Evolutionary conservation across 2,329 filamentous ascomycete species (phyloP).

Genomic region (Graphiopsis chlorocephala): DNA sequence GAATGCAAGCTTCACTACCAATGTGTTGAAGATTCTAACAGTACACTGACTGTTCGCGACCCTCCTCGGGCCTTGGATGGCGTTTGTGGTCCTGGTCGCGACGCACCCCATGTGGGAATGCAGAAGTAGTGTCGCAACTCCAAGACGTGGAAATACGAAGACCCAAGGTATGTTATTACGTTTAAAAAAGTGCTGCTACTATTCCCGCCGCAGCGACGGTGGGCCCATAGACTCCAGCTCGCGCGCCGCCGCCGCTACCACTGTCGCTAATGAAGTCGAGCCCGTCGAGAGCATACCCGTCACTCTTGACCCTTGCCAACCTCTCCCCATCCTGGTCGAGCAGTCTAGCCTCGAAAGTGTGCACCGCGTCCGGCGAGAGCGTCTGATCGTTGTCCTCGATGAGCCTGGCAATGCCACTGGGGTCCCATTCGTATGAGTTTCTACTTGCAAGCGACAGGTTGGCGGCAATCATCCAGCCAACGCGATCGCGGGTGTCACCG

Average conservation of each 20-base stretch:
- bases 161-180: background rate
- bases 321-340: background rate
- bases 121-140: too few relatives aligned
- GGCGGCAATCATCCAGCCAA: background rate
- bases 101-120: too few relatives aligned
- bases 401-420: background rate
- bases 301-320: background rate
- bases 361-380: background rate
- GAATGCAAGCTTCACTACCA: too few relatives aligned
- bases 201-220: background rate
- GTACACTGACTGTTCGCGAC: too few relatives aligned
- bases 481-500: background rate
- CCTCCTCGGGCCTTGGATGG: too few relatives aligned
- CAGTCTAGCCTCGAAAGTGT: conserved; percentile 1
- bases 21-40: too few relatives aligned
- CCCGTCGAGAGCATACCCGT: background rate
- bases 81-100: too few relatives aligned
- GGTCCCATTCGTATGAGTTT: conserved; percentile 1
- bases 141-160: background rate
- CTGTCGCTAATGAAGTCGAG: background rate
- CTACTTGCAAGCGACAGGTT: background rate
- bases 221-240: background rate
- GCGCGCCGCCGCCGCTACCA: background rate
- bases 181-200: background rate
- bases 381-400: conserved; percentile 5